Evolutionary conservation across 129 eudicot species (phyloP).

Genomic region (Flaveria bidentis): DNA sequence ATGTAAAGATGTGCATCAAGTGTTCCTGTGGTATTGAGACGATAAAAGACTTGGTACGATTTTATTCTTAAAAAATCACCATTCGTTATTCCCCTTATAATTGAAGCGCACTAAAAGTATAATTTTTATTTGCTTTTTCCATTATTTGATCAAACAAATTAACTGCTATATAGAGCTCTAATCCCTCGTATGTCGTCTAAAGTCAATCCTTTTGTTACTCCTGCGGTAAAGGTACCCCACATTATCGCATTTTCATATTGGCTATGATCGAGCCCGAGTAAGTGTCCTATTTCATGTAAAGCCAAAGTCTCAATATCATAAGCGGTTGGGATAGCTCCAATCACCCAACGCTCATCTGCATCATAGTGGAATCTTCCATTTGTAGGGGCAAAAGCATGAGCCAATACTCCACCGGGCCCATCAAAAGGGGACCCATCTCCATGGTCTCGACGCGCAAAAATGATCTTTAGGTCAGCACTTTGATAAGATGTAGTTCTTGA

Average conservation of each 20-base stretch:
- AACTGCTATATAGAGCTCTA: slow-evolving; percentile 33
- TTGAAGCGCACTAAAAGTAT: no score
- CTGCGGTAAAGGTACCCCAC: slow-evolving; percentile 26
- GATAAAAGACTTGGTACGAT: slow-evolving; percentile 40
- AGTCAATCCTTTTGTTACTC: slow-evolving; percentile 32
- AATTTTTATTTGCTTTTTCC: background rate
- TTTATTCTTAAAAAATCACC: slow-evolving; percentile 10
- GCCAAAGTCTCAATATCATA: slow-evolving; percentile 37
- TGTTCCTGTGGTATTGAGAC: slow-evolving; percentile 33
- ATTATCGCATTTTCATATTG: slow-evolving; percentile 27
- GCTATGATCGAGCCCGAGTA: slow-evolving; percentile 43
- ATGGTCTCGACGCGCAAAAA: slow-evolving; percentile 31
- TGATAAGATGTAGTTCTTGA: slow-evolving; percentile 29
- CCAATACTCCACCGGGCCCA: slow-evolving; percentile 42
- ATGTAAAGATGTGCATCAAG: slow-evolving; percentile 32
- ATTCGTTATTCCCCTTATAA: background rate
- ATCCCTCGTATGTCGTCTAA: slow-evolving; percentile 37
- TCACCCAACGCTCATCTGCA: slow-evolving; percentile 32
- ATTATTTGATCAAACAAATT: background rate
- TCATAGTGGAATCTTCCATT: slow-evolving; percentile 39
- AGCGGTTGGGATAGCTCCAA: slow-evolving; percentile 26
- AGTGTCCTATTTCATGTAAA: slow-evolving; percentile 36
- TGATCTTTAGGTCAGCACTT: slow-evolving; percentile 35
- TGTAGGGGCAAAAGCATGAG: slow-evolving; percentile 39
- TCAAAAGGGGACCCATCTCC: slow-evolving; percentile 46